phyloP scores from a whole-genome alignment of 345 rosid species.

The Erucastrum elatum region DNA sequence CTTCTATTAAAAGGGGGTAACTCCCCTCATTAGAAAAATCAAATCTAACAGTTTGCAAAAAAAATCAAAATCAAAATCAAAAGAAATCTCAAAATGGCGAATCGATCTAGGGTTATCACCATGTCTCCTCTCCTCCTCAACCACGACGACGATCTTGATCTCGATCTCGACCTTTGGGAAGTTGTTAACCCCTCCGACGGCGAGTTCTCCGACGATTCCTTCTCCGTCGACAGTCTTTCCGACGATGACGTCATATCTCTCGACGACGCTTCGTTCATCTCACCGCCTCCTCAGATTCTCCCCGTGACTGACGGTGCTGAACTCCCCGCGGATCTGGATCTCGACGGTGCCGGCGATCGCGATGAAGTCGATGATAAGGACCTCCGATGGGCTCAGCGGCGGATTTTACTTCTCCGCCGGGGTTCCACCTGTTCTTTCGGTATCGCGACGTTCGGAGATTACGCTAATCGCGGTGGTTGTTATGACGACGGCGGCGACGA shows the following conservation, averaged over 20 bases:
- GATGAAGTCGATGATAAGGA: conserved; percentile 8
- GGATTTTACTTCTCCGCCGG: conserved; percentile 3
- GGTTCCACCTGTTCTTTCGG: neutral
- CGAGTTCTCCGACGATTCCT: conserved; percentile 43
- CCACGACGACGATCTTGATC: neutral
- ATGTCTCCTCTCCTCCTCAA: conserved; percentile 4
- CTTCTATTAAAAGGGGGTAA: neutral
- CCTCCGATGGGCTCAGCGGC: conserved; percentile 7
- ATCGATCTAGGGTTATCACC: conserved; percentile 26
- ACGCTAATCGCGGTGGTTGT: neutral
- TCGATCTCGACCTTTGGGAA: conserved; percentile 42
- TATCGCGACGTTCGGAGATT: neutral
- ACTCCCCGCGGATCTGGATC: conserved; percentile 11
- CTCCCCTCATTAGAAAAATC: neutral
- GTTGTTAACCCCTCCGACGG: conserved; percentile 44
- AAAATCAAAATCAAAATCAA: no score
- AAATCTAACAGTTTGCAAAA: neutral
- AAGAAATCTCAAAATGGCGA: neutral
- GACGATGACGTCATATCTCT: conserved; percentile 38
- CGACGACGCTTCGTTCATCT: conserved; percentile 24
- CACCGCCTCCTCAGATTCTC: conserved; percentile 8
- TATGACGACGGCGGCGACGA: conserved; percentile 23
- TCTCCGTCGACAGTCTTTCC: conserved; percentile 39
- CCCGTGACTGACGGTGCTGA: neutral
- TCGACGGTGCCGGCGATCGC: neutral